Evolutionary conservation across 306 rosid genomes (phyloP), one percentile per base, ranked within the genome.

Genomic region (Begonia masoniana): DNA sequence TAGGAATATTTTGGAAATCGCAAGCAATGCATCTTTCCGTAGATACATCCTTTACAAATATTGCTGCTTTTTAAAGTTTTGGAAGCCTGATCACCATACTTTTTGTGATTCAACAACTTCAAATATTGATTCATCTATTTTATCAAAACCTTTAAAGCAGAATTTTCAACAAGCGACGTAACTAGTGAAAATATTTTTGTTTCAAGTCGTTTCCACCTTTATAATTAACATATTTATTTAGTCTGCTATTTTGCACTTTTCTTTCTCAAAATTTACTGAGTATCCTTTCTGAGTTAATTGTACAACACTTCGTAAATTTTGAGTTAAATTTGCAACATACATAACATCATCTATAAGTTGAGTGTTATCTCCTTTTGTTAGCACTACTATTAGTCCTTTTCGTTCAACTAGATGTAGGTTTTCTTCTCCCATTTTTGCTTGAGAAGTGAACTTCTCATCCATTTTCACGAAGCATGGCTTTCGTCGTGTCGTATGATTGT

Each of bases 241-340:
- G 11, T 41, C 3, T n/a, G 15, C 0, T 19, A 60, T 60, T 0
- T 1, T 24, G 4, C 64, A 50, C 16, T 21, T 17, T 1, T 39
- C 47, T 35, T 53, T 15, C 10, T 52, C 59, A 62, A 52, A 62
- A 12, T n/a, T 9, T 14, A 62, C n/a, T n/a, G n/a, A n/a, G n/a
- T n/a, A n/a, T n/a, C n/a, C n/a, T n/a, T n/a, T n/a, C n/a, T n/a
- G n/a, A 62, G 31, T 47, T n/a, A n/a, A n/a, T 43, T 2, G n/a
- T n/a, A n/a, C n/a, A n/a, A n/a, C n/a, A n/a, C n/a, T n/a, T n/a
- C n/a, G n/a, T n/a, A n/a, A 10, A 19, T 51, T 50, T 39, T 50
- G 35, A 1, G n/a, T n/a, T 2, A 43, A 13, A 12, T 10, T 19
- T 43, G 46, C 52, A 21, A 54, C 54, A 60, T 13, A 12, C n/a